A percentile compares a stretch with the other conserved stretches of the same genome.
These are phyloP conservation scores for Kernera saxatilis DNA, from an alignment of 345 rosid species.

Conservation along the genomic window DNA sequence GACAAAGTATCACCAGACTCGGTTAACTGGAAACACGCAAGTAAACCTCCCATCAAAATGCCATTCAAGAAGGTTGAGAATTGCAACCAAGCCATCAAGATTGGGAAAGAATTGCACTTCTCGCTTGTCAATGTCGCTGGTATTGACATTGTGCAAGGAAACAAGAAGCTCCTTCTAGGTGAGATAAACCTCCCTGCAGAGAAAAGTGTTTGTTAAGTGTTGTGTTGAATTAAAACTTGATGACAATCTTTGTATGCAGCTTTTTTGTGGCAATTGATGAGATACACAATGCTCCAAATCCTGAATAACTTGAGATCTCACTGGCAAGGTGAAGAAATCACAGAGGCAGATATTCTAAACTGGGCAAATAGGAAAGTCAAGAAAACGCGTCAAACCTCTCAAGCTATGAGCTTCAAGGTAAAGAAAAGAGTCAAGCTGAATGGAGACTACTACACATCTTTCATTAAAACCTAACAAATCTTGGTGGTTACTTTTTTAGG, in stretches of 20 bases:
- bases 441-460: not conserved
- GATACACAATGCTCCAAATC: slow-evolving; percentile 81
- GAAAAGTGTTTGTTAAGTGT: not conserved
- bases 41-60: slow-evolving; percentile 91
- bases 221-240: not conserved
- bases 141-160: slow-evolving; percentile 84
- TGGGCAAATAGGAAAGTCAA: slow-evolving; percentile 90
- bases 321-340: slow-evolving; percentile 76
- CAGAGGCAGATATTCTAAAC: slow-evolving; percentile 66
- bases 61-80: slow-evolving; percentile 89
- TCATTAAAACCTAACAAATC: not conserved
- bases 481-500: slow-evolving; percentile 33
- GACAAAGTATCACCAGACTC: slow-evolving; percentile 66
- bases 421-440: not conserved
- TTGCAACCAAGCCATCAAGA: slow-evolving; percentile 73
- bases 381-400: slow-evolving; percentile 52
- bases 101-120: slow-evolving; percentile 68
- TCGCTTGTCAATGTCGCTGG: slow-evolving; percentile 92
- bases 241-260: slow-evolving; percentile 38
- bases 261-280: slow-evolving; percentile 86
- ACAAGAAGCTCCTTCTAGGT: slow-evolving; percentile 81
- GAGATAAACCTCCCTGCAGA: not conserved
- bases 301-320: slow-evolving; percentile 68
- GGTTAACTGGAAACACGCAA: slow-evolving; percentile 79
- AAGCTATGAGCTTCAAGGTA: slow-evolving; percentile 85